Conservation (phyloP, 352 stramenopile genomes). For the Thalassiosira livingstoniorum region DNA sequence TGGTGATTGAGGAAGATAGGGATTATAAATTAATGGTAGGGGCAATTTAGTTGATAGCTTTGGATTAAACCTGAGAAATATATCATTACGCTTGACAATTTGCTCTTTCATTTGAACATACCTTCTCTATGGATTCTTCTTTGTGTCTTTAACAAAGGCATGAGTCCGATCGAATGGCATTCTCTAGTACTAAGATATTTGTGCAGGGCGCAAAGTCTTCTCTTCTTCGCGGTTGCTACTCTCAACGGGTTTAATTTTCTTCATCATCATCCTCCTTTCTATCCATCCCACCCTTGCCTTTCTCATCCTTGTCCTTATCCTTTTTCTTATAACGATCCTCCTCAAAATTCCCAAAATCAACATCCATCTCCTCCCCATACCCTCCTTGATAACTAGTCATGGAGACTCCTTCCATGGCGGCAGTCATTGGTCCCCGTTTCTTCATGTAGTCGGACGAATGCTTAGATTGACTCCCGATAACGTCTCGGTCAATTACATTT, state of each 20-base stretch:
- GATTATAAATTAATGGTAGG: too few relatives aligned
- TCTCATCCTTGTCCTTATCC: constrained; percentile 10
- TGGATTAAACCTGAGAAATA: too few relatives aligned
- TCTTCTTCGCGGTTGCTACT: too few relatives aligned
- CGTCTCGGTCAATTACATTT: constrained; percentile 60
- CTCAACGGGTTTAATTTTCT: constrained; percentile 14
- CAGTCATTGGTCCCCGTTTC: constrained; percentile 36
- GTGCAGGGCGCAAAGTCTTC: too few relatives aligned
- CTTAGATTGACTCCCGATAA: constrained; percentile 37
- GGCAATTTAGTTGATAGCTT: too few relatives aligned
- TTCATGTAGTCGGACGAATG: not conserved
- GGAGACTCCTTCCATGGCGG: constrained; percentile 52
- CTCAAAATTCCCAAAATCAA: constrained; percentile 59
- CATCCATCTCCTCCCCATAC: constrained; percentile 69
- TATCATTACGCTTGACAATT: too few relatives aligned
- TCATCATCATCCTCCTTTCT: constrained; percentile 8
- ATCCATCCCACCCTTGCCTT: constrained; percentile 10
- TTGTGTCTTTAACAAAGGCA: too few relatives aligned
- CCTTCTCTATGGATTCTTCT: too few relatives aligned
- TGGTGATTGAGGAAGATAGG: not conserved
- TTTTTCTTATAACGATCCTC: constrained; percentile 26
- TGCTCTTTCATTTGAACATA: too few relatives aligned
- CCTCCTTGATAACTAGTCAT: constrained; percentile 54
- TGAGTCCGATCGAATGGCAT: too few relatives aligned
- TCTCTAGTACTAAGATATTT: too few relatives aligned